phyloP scores from a whole-genome alignment of 1,284 basidiomycete genomes.

The Psilocybe mexicana region DNA sequence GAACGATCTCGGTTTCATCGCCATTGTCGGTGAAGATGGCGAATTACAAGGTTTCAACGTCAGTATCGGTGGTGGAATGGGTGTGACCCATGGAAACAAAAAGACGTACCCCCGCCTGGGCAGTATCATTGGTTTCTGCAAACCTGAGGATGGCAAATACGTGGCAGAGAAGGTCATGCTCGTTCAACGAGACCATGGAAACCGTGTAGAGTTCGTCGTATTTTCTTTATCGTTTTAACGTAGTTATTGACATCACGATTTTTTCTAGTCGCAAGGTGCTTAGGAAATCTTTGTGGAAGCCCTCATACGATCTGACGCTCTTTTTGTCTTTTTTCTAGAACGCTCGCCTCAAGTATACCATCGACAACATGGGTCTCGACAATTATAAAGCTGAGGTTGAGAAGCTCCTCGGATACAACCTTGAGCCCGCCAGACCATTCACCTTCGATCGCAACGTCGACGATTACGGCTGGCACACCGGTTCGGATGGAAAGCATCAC shows the following conservation, averaged over 20 bases:
- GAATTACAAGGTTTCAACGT: slow-evolving; percentile 90
- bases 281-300: not conserved
- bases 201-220: slow-evolving; percentile 79
- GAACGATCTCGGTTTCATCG: slow-evolving; percentile 95
- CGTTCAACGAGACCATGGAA: slow-evolving; percentile 94
- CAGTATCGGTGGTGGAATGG: slow-evolving; percentile 94
- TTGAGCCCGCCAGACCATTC: slow-evolving; percentile 77
- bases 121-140: slow-evolving; percentile 92
- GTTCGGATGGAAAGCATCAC: slow-evolving; percentile 88
- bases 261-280: slow-evolving; percentile 48
- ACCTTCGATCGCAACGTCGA: slow-evolving; percentile 91
- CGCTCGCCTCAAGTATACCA: slow-evolving; percentile 94
- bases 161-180: slow-evolving; percentile 95
- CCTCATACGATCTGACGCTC: slow-evolving; percentile 12
- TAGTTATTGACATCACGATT: slow-evolving; percentile 12
- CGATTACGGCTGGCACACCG: slow-evolving; percentile 91
- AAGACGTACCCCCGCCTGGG: slow-evolving; percentile 96
- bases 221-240: slow-evolving; percentile 1
- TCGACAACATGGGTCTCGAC: slow-evolving; percentile 91
- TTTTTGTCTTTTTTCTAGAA: slow-evolving; percentile 44
- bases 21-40: slow-evolving; percentile 77
- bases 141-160: slow-evolving; percentile 81
- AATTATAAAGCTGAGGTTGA: slow-evolving; percentile 91
- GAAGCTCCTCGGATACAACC: slow-evolving; percentile 79
- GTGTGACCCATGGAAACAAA: slow-evolving; percentile 98